These are phyloP conservation scores for Teunomyces barrocoloradensis DNA, from an alignment of 805 yeast species.

Conservation along the genomic window DNA sequence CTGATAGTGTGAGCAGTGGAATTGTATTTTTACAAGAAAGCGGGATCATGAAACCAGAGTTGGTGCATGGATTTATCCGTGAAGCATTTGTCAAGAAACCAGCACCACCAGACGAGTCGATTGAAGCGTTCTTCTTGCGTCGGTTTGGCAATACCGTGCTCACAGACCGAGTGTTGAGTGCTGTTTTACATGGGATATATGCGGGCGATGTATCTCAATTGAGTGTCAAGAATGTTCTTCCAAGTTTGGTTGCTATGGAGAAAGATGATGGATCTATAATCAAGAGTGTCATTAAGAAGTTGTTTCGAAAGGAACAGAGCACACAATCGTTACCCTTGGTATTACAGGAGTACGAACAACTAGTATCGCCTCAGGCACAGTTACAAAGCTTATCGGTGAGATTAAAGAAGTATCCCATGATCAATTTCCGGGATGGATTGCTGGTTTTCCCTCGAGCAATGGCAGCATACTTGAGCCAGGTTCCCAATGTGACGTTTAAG, in stretches of 20 bases:
- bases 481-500: constrained; percentile 41
- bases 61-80: constrained; percentile 42
- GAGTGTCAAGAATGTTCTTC: constrained; percentile 63
- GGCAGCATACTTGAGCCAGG: constrained; percentile 30
- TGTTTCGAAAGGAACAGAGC: constrained; percentile 11
- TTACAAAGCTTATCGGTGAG: constrained; percentile 32
- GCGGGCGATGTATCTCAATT: constrained; percentile 67
- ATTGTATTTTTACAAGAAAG: constrained; percentile 32
- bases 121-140: constrained; percentile 63
- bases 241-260: constrained; percentile 57
- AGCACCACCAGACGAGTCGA: constrained; percentile 60
- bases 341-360: constrained; percentile 37
- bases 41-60: constrained; percentile 42
- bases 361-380: constrained; percentile 39
- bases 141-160: constrained; percentile 59
- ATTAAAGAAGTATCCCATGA: constrained; percentile 59
- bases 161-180: constrained; percentile 65
- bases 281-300: constrained; percentile 40
- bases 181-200: constrained; percentile 83
- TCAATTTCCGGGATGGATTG: constrained; percentile 57
- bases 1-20: constrained; percentile 38
- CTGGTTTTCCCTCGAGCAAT: constrained; percentile 49
- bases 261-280: constrained; percentile 56
- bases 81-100: constrained; percentile 47
- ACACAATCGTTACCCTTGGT: constrained; percentile 1